Conservation (phyloP, 2,329 filamentous ascomycete species). For the Scolecobasidium constrictum region DNA sequence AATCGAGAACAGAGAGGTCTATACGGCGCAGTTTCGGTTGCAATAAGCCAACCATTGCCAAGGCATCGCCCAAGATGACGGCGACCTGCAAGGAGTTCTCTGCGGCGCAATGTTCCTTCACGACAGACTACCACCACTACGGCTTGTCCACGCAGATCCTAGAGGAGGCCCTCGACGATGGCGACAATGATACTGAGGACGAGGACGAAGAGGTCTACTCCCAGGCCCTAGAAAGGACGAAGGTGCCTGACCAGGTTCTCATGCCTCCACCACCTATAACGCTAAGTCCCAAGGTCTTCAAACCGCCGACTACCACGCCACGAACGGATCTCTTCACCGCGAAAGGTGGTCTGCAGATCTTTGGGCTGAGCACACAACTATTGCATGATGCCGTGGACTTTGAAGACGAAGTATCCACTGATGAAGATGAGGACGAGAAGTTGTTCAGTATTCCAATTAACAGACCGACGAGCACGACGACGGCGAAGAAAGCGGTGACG, state of each 20-base stretch:
- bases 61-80: slow-evolving; percentile 3
- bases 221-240: background rate
- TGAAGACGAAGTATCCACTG: background rate
- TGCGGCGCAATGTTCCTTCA: slow-evolving; percentile 3
- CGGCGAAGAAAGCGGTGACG: background rate
- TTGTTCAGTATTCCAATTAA: background rate
- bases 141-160: slow-evolving; percentile 5
- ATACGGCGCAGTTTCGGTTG: background rate
- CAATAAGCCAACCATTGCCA: background rate
- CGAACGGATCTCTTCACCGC: background rate
- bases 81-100: background rate
- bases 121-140: background rate
- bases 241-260: background rate
- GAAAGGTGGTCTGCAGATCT: background rate
- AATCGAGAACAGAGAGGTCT: background rate
- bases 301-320: background rate
- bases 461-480: background rate
- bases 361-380: background rate
- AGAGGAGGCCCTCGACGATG: background rate
- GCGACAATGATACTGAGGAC: background rate
- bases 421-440: slow-evolving; percentile 1
- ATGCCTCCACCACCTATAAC: slow-evolving; percentile 6
- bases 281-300: background rate
- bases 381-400: background rate
- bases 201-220: slow-evolving; percentile 5